phyloP scores from a whole-genome alignment of 805 yeast species.

The Kodamaea kakaduensis region DNA sequence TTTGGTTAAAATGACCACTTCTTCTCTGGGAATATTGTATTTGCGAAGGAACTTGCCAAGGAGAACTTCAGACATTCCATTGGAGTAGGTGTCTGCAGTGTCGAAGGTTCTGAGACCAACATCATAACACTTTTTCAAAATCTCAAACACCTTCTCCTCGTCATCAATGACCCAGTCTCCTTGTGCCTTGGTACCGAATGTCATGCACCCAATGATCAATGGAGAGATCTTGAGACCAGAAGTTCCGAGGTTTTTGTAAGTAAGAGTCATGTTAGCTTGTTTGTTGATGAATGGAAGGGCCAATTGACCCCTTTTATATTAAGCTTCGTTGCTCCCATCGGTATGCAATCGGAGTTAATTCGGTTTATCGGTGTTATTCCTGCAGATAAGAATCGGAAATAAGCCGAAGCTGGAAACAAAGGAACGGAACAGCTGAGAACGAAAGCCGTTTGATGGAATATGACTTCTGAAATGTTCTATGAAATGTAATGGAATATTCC shows the following conservation, averaged over 20 bases:
- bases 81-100: constrained; percentile 48
- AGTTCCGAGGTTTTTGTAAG: constrained; percentile 27
- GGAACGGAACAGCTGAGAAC: too few relatives aligned
- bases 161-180: constrained; percentile 43
- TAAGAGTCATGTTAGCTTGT: constrained; percentile 6
- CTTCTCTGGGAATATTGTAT: constrained; percentile 50
- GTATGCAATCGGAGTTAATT: too few relatives aligned
- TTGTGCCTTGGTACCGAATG: constrained; percentile 44
- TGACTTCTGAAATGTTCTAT: too few relatives aligned
- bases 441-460: too few relatives aligned
- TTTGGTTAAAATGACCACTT: constrained; percentile 55
- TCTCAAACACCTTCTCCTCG: constrained; percentile 39
- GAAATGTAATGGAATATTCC: too few relatives aligned
- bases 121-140: constrained; percentile 45
- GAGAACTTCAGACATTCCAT: constrained; percentile 45
- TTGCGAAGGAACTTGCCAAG: constrained; percentile 51
- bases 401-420: too few relatives aligned
- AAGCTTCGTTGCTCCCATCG: too few relatives aligned
- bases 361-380: too few relatives aligned
- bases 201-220: constrained; percentile 53
- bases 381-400: too few relatives aligned
- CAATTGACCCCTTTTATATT: too few relatives aligned
- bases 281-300: too few relatives aligned
- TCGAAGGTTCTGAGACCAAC: constrained; percentile 46
- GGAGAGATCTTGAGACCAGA: constrained; percentile 49